phyloP scores from a whole-genome alignment of 2,329 filamentous ascomycete species.

The Fusarium sp. region DNA sequence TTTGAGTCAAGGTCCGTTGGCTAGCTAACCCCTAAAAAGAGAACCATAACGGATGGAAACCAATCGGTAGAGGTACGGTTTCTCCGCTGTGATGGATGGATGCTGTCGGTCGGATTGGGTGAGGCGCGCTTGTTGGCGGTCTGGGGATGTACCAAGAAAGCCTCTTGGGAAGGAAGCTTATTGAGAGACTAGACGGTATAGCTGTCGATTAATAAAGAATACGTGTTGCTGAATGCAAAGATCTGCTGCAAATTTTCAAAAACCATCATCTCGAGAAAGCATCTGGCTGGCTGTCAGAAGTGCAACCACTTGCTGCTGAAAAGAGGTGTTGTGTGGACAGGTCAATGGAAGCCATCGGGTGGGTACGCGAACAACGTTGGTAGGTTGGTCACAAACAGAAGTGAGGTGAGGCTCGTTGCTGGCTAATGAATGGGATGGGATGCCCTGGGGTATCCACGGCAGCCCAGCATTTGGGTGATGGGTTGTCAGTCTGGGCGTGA shows the following conservation, averaged over 20 bases:
- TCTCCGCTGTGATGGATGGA: slow-evolving; percentile 15
- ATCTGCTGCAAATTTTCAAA: neutral
- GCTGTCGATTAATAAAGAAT: neutral
- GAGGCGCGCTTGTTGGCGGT: slow-evolving; percentile 34
- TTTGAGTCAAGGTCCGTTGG: slow-evolving; percentile 23
- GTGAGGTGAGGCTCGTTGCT: slow-evolving; percentile 30
- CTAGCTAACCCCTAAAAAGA: slow-evolving; percentile 26
- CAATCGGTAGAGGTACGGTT: slow-evolving; percentile 19
- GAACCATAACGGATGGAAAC: slow-evolving; percentile 15
- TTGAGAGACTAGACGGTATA: neutral
- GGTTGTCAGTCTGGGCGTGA: slow-evolving; percentile 29
- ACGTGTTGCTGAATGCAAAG: neutral
- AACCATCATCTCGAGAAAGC: neutral
- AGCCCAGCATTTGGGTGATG: slow-evolving; percentile 10
- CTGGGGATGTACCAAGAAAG: slow-evolving; percentile 25
- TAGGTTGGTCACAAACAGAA: slow-evolving; percentile 11
- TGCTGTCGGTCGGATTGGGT: slow-evolving; percentile 13
- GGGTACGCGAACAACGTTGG: slow-evolving; percentile 11
- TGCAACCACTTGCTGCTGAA: neutral
- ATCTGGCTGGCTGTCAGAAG: neutral
- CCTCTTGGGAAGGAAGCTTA: neutral
- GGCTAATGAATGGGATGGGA: slow-evolving; percentile 20
- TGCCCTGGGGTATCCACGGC: slow-evolving; percentile 18
- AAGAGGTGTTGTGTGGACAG: slow-evolving; percentile 16
- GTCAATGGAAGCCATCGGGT: slow-evolving; percentile 28